phyloP scores from a whole-genome alignment of 2,329 filamentous ascomycete species.

The Ceratocystis huliohia region DNA sequence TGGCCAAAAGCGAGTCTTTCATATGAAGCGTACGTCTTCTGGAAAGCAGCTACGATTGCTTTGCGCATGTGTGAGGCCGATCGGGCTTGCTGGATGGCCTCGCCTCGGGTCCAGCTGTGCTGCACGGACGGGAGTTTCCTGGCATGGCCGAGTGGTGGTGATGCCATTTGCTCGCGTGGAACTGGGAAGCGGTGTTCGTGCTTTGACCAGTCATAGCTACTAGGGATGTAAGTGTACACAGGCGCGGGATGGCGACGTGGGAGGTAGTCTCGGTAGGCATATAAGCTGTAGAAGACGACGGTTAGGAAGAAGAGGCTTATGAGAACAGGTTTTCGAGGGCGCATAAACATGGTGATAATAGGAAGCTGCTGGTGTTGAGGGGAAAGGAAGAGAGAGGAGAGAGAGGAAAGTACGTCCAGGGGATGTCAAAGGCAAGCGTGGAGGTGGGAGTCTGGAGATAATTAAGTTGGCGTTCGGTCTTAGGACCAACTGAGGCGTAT shows the following conservation, averaged over 20 bases:
- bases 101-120: constrained; percentile 11
- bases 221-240: constrained; percentile 17
- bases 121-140: constrained; percentile 11
- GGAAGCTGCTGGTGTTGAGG: not conserved
- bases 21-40: constrained; percentile 48
- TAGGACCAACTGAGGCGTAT: no score
- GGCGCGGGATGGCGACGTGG: not conserved
- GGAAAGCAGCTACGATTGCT: constrained; percentile 39
- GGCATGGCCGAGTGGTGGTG: constrained; percentile 17
- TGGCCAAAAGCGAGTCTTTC: constrained; percentile 49
- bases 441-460: no score
- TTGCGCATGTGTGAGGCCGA: constrained; percentile 26
- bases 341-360: constrained; percentile 8
- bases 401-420: no score
- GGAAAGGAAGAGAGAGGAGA: not conserved
- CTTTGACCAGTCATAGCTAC: constrained; percentile 23
- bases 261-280: constrained; percentile 30
- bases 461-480: no score
- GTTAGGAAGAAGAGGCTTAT: constrained; percentile 40
- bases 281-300: constrained; percentile 54
- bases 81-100: constrained; percentile 13
- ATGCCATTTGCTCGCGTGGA: constrained; percentile 21
- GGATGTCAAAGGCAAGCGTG: no score
- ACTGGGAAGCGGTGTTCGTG: constrained; percentile 22
- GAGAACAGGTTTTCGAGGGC: constrained; percentile 29